Evolutionary conservation across 1,284 basidiomycete species (phyloP).

Genomic region (Trametes pubescens): DNA sequence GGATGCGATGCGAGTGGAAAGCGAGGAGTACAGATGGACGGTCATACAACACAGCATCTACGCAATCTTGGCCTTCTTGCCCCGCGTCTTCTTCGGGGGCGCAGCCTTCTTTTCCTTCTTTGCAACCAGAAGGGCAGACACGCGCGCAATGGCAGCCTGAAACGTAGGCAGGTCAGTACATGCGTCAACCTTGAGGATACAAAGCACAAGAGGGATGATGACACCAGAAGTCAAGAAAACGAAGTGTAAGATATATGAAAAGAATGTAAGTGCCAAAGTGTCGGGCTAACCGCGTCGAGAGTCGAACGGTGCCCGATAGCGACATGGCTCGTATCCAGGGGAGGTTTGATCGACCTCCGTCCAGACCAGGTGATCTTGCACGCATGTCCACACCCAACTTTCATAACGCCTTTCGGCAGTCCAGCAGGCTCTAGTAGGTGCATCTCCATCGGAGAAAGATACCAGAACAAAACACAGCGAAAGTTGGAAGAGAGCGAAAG

Average conservation of each 20-base stretch:
- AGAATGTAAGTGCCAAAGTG: constrained; percentile 74
- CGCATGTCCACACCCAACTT: constrained; percentile 85
- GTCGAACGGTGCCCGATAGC: constrained; percentile 77
- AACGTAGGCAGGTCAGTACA: constrained; percentile 39
- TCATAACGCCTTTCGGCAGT: constrained; percentile 64
- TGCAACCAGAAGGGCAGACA: constrained; percentile 76
- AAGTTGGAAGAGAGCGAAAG: constrained; percentile 26
- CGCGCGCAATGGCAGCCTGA: constrained; percentile 84
- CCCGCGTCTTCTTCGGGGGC: constrained; percentile 78
- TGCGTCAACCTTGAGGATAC: neutral
- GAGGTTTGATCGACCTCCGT: constrained; percentile 68
- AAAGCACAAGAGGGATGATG: constrained; percentile 27
- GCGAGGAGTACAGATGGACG: constrained; percentile 33
- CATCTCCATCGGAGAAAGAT: constrained; percentile 28
- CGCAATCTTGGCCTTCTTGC: constrained; percentile 58
- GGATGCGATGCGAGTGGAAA: constrained; percentile 33
- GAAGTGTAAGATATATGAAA: too few relatives aligned
- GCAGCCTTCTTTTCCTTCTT: constrained; percentile 78
- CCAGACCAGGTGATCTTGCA: constrained; percentile 68
- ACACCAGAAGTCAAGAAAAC: too few relatives aligned
- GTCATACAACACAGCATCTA: constrained; percentile 31
- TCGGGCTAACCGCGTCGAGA: constrained; percentile 66
- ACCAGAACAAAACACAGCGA: constrained; percentile 28
- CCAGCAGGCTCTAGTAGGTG: constrained; percentile 70
- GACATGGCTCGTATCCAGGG: constrained; percentile 67